Conservation (phyloP, 768 basidiomycete species). For the Cyathus striatus region DNA sequence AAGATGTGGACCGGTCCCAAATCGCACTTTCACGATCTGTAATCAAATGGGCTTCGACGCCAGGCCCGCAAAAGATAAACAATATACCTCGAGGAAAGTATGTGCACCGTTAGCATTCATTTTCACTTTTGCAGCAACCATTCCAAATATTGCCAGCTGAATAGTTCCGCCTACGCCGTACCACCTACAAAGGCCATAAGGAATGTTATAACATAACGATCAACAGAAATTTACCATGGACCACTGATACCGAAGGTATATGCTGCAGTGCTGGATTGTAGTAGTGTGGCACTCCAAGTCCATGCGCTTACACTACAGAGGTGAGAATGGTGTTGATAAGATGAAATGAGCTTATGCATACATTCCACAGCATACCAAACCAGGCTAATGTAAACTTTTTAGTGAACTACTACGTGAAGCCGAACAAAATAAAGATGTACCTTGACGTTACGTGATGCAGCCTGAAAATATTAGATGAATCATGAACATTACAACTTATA, state of each 20-base stretch:
- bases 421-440: constrained; percentile 14
- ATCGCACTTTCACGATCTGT: constrained; percentile 44
- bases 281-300: constrained; percentile 54
- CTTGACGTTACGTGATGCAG: constrained; percentile 42
- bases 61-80: background rate
- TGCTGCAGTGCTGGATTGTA: constrained; percentile 49
- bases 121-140: constrained; percentile 53
- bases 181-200: constrained; percentile 25
- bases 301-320: constrained; percentile 41
- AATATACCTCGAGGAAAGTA: constrained; percentile 50
- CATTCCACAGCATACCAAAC: constrained; percentile 47
- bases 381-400: constrained; percentile 23
- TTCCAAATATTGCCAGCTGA: constrained; percentile 47
- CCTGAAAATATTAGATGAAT: constrained; percentile 15
- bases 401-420: background rate
- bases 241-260: constrained; percentile 49
- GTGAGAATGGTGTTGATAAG: background rate
- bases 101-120: constrained; percentile 55
- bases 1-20: constrained; percentile 40
- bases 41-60: background rate
- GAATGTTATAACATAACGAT: background rate
- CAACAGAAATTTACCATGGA: constrained; percentile 29
- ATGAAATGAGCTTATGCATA: no score
- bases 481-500: background rate
- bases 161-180: constrained; percentile 49